These are phyloP conservation scores for Boletus subparvulus DNA, from an alignment of 768 basidiomycete species.

Conservation along the genomic window DNA sequence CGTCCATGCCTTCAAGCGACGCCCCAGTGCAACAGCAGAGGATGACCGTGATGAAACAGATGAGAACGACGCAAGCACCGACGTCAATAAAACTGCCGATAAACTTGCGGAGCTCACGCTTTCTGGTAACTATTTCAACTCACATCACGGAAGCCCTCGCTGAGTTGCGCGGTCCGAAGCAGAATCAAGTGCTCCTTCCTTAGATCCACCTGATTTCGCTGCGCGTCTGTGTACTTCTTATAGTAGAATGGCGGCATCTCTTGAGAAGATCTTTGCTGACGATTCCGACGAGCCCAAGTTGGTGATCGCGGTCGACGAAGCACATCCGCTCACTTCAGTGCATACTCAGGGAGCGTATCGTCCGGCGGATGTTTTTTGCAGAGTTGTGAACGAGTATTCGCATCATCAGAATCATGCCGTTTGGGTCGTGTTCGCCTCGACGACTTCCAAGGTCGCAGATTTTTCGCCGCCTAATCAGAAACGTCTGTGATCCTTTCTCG, in stretches of 20 bases:
- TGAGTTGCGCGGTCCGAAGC: neutral
- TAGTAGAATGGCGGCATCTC: neutral
- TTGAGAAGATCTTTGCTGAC: neutral
- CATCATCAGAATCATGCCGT: neutral
- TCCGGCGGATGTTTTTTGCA: slow-evolving; percentile 5
- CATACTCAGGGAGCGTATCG: neutral
- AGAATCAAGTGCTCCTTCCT: neutral
- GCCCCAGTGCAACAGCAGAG: neutral
- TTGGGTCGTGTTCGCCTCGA: slow-evolving; percentile 20
- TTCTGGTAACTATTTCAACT: neutral
- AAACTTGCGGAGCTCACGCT: neutral
- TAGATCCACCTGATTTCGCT: neutral
- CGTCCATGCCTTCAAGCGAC: neutral
- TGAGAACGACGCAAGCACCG: fast-evolving
- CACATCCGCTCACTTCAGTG: neutral
- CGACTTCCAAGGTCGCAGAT: slow-evolving; percentile 7
- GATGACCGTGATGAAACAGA: neutral
- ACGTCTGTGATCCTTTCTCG: neutral
- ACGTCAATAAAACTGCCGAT: neutral
- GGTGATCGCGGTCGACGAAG: slow-evolving; percentile 19
- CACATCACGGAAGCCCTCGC: neutral
- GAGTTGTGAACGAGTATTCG: slow-evolving; percentile 5
- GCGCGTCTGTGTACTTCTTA: neutral
- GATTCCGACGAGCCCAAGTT: neutral
- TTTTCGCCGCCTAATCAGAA: slow-evolving; percentile 3